Base-by-base conservation (phyloP, 768 basidiomycete genomes). In the Xerocomellus intermedius region DNA sequence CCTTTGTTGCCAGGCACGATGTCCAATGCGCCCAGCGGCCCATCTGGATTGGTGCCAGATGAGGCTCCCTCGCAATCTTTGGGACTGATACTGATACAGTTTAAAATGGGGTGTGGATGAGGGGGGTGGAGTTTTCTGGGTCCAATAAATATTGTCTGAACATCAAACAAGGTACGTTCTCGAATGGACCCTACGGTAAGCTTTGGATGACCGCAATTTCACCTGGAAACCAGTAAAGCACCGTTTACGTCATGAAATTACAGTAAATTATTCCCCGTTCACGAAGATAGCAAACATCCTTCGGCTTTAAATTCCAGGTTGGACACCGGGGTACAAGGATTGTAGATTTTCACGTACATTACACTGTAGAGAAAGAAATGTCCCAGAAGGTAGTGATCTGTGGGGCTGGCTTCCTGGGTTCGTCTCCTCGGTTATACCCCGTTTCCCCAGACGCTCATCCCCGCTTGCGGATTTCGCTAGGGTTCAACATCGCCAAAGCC, bases 331-430 rank as follows among this genome's bases (percentile, higher is more conserved):
- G 17, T 33, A 38, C 54, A 39, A 47, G 35, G 19, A 21, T 38
- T 32, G 48, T 59, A 22, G 32, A 39, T 33, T 42, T 45, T 28
- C 37, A 24, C 19, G 21, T 35, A 53, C 39, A 42, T n/a, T 21
- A 32, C 19, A 13, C 17, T 21, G 39, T 49, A 42, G 21, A 42
- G 45, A 41, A 19, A 47, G 17, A 46, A 19, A 64, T 69, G 67
- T 52, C 64, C 17, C 62, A 44, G 35, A 81, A 79, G 63, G 69
- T 82, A 33, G 78, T 81, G 26, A 65, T 82, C 14, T 83, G 82
- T 47, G 81, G 82, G 35, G 77, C 81, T 49, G 82, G 81, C 19
- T 89, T 89, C 63, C 63, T 89, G 58, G 87, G 87, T 83, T 59
- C n/a, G 67, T 58, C 45, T 22, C 39, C 57, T 55, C 32, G 45